Evolutionary conservation across 352 stramenopile species (phyloP).

Genomic region (Phytophthora sp.): DNA sequence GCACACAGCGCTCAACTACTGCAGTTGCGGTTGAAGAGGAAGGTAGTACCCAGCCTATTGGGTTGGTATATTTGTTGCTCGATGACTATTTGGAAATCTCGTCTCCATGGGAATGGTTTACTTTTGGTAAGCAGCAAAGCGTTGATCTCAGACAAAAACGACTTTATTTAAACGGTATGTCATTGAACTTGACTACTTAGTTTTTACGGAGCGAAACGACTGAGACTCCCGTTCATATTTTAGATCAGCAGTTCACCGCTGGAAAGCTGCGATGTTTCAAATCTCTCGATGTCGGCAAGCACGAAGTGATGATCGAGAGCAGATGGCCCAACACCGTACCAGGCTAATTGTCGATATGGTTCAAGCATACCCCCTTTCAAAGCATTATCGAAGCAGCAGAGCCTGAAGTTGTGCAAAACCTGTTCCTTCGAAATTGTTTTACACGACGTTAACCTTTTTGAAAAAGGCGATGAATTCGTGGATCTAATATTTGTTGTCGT

Average conservation of each 20-base stretch:
- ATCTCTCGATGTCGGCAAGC: conserved; percentile 39
- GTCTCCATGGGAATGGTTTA: conserved; percentile 2
- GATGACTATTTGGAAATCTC: conserved; percentile 12
- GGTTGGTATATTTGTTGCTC: conserved; percentile 33
- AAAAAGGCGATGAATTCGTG: conserved; percentile 24
- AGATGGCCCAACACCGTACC: conserved; percentile 35
- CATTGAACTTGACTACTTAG: background rate
- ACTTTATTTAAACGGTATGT: background rate
- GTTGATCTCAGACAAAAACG: no score
- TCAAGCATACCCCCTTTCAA: no score
- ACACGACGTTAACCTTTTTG: conserved; percentile 40
- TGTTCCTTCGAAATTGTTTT: conserved; percentile 36
- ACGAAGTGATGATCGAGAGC: conserved; percentile 39
- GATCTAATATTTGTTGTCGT: conserved; percentile 49
- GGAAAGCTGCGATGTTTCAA: conserved; percentile 38
- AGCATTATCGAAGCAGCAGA: conserved; percentile 11
- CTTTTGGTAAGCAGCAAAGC: background rate
- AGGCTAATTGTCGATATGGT: no score
- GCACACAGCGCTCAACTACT: conserved; percentile 16
- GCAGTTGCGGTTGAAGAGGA: conserved; percentile 16
- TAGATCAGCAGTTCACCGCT: conserved; percentile 8
- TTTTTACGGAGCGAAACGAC: no score
- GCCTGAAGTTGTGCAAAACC: conserved; percentile 37
- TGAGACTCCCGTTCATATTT: background rate
- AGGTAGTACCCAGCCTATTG: background rate